Evolutionary conservation across 441 rosid genomes (phyloP), one percentile per base, ranked within the genome.

Genomic region (Flueggea neowawraea): DNA sequence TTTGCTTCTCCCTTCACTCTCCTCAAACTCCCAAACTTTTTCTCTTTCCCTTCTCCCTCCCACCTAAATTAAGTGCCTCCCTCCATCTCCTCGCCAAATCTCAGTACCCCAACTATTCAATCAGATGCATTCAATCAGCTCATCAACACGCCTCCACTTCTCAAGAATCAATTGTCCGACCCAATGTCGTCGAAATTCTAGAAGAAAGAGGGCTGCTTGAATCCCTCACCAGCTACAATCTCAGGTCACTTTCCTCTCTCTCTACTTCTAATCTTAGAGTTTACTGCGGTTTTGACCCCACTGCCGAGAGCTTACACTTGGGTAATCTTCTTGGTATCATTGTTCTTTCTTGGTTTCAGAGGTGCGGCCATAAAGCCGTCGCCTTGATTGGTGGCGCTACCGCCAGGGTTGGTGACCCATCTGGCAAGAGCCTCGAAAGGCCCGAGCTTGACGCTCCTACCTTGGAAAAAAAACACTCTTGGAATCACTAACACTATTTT

Each of bases 371-470:
- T 55, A 72, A 77, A 63, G 84, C 83, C 16, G 89, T 91, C 50
- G 95, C 94, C 60, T 75, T 94, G 62, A 78, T 91, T 12, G 99
- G 99, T 58, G 99, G 99, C 44, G 99, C 99, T 72, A 94, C 96
- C 10, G 97, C 83, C 39, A 76, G 92, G 14, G 77, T 94, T 9
- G 97, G 97, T 47, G 97, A 94, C 79, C 99, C 99, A 6, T 94
- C 97, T 17, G 97, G 99, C 16, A 94, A 94, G 73, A 89, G 90
- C 63, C 69, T 83, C 31, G 99, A 94, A 77, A 84, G 97, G 73
- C 97, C 96, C 5, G 89, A 89, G 73, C 89, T 94, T 71, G 92
- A 91, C 61, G 51, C 52, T 4, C 55, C 60, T 51, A 63, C 87
- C 32, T 69, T 94, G 54, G 89, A 87, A 62, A 82, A 82, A 69